Evolutionary conservation across 306 rosid species (phyloP).

Genomic region (Sophora flavescens): DNA sequence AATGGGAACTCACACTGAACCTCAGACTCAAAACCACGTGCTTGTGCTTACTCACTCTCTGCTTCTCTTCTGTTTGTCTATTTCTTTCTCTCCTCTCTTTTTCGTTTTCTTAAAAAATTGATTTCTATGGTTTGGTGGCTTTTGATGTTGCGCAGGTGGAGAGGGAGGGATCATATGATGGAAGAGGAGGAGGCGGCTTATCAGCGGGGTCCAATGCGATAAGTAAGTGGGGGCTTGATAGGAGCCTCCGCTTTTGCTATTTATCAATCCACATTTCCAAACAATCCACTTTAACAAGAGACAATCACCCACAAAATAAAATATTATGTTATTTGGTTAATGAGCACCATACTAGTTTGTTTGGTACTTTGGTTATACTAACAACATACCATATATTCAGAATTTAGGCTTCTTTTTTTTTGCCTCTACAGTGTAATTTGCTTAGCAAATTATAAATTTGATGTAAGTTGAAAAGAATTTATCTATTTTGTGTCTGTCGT

Average conservation of each 20-base stretch:
- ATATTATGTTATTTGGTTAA: no score
- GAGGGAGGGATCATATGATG: not conserved
- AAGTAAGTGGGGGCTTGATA: conserved; percentile 54
- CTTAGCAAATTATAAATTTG: no score
- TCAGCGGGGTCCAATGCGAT: conserved; percentile 57
- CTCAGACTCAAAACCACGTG: conserved; percentile 12
- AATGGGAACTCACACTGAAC: not conserved
- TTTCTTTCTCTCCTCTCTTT: not conserved
- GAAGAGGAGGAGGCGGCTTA: conserved; percentile 25
- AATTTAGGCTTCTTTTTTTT: no score
- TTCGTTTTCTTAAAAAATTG: not conserved
- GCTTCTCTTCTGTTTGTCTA: no score
- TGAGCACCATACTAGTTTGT: no score
- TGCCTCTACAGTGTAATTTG: no score
- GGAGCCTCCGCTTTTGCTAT: conserved; percentile 50
- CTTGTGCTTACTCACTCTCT: not conserved
- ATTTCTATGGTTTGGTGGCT: not conserved
- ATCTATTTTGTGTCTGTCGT: no score
- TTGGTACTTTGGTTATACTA: no score
- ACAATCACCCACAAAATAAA: not conserved
- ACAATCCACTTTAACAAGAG: not conserved
- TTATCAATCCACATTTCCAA: not conserved
- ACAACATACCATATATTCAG: no score
- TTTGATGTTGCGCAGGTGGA: not conserved
- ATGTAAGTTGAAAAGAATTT: no score